phyloP scores from a whole-genome alignment of 2,329 filamentous ascomycete genomes.

The Epichloe hybrida region DNA sequence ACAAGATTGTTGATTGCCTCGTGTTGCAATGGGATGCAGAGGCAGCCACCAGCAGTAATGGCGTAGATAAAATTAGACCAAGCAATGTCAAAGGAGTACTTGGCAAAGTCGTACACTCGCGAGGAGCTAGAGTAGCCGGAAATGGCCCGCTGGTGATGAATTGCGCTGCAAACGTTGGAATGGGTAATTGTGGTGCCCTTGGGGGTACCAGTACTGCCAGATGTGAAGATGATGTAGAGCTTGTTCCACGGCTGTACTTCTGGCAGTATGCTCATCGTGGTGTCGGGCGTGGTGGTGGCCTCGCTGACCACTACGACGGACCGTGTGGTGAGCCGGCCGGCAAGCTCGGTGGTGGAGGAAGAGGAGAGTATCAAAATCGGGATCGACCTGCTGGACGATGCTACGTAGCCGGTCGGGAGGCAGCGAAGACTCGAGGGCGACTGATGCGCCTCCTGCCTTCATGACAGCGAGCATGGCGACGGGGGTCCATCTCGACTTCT shows the following conservation, averaged over 20 bases:
- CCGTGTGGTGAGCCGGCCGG: constrained; percentile 6
- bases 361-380: constrained; percentile 11
- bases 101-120: constrained; percentile 8
- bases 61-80: constrained; percentile 2
- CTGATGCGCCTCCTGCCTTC: constrained; percentile 3
- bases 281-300: not conserved
- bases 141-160: constrained; percentile 8
- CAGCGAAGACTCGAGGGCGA: constrained; percentile 7
- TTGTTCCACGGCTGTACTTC: constrained; percentile 7
- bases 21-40: constrained; percentile 10
- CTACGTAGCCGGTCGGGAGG: constrained; percentile 7
- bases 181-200: constrained; percentile 14
- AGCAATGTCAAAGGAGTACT: constrained; percentile 4
- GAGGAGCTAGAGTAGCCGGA: constrained; percentile 7
- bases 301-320: not conserved
- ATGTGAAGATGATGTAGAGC: constrained; percentile 11
- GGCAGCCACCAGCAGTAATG: constrained; percentile 4
- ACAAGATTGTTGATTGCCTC: constrained; percentile 7
- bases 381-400: constrained; percentile 8
- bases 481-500: constrained; percentile 6
- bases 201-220: constrained; percentile 11
- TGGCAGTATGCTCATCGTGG: constrained; percentile 5
- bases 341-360: constrained; percentile 2
- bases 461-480: constrained; percentile 3
- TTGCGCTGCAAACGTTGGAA: constrained; percentile 9